Base-by-base conservation (phyloP, 257 asterid species). In the Eustoma russellianum region DNA sequence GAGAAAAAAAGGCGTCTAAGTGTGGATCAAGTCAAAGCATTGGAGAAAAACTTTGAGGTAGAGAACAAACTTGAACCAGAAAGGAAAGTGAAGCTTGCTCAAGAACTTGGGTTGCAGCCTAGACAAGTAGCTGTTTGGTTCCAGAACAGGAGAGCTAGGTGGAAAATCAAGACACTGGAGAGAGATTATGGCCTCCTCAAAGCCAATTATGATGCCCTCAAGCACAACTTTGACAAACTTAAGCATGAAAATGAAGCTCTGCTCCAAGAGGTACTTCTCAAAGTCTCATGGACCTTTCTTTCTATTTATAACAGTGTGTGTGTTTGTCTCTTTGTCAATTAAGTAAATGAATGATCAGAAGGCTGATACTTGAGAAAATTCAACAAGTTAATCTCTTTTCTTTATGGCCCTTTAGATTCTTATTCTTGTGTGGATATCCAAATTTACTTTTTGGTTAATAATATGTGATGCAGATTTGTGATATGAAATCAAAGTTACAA, bases 81-180 rank as follows among this genome's bases (percentile, higher is more conserved):
- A 50, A 75, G 97, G 61, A 89, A 89, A 65, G 84, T 81, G 5
- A 86, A 83, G 59, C 79, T 89, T 9, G 97, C 97, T 2, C 84
- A 78, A 34, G 94, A 89, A 28, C 84, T 89, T 5, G 94, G 95
- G 0, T 17, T 89, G 64, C 95, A 89, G 78, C 97, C 97, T 16
- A 61, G 97, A 16, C 97, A 89, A 77, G 97, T 89, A 19, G 95
- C 95, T 41, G 86, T 89, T 48, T 89, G 97, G 97, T 89, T 89
- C 70, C 97, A 89, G 56, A 86, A 83, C 70, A 88, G 97, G 65
- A 91, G 97, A 0, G 98, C 96, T 0, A 77, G 95, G 54, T 88
- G 88, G 83, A 88, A 89, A 45, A 89, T 95, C 5, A 89, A 85
- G 83, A 93, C 86, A 53, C 50, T 89, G 54, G 97, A 89, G 70